phyloP scores from a whole-genome alignment of 352 stramenopile species.

The Phytophthora pisi region DNA sequence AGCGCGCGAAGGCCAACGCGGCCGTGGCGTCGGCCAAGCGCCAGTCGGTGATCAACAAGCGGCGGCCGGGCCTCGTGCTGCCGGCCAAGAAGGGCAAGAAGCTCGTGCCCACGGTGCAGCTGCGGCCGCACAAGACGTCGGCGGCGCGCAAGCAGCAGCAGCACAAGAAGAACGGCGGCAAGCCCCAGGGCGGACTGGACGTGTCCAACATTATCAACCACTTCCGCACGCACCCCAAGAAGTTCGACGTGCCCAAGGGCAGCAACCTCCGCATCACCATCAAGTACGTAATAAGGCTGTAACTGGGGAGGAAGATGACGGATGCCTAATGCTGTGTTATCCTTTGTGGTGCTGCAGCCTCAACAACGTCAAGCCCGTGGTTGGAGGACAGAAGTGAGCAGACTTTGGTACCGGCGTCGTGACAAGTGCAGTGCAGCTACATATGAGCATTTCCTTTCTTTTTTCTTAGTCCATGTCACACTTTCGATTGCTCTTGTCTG shows the following conservation, averaged over 20 bases:
- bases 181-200: constrained; percentile 45
- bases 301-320: neutral
- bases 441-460: constrained; percentile 1
- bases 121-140: constrained; percentile 55
- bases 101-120: constrained; percentile 37
- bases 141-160: constrained; percentile 40
- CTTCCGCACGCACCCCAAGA: constrained; percentile 76
- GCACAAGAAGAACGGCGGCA: constrained; percentile 4
- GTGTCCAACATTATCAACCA: constrained; percentile 84
- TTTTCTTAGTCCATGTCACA: constrained; percentile 10
- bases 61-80: constrained; percentile 59
- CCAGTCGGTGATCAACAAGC: constrained; percentile 76
- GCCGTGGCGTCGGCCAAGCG: constrained; percentile 63
- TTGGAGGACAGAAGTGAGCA: constrained; percentile 64
- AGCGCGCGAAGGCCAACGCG: constrained; percentile 51
- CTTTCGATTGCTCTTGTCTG: constrained; percentile 4
- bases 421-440: constrained; percentile 4
- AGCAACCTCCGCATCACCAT: constrained; percentile 84
- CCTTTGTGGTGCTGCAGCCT: constrained; percentile 38
- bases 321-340: constrained; percentile 8
- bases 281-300: constrained; percentile 53
- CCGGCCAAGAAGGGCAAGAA: constrained; percentile 37
- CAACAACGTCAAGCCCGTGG: constrained; percentile 76
- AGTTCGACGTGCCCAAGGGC: constrained; percentile 82
- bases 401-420: constrained; percentile 2